Evolutionary conservation across 371 early-diverging fungal genomes (phyloP).

Genomic region (Gilbertella persicaria): DNA sequence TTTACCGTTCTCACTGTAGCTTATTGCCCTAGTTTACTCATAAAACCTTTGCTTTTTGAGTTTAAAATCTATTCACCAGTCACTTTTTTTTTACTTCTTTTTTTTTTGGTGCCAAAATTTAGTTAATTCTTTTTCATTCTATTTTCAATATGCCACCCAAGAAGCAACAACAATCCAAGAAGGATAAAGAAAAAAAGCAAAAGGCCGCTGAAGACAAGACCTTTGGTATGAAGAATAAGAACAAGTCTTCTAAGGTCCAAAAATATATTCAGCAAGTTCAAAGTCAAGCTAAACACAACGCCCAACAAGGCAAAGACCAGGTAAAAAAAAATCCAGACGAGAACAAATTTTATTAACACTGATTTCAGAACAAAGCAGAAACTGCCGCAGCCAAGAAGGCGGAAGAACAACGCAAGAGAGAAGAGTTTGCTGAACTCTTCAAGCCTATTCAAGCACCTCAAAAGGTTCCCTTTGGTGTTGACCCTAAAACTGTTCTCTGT

Average conservation of each 20-base stretch:
- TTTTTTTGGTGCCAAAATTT: too few species aligned
- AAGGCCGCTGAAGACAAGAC: conserved; percentile 96
- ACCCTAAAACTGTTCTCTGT: conserved; percentile 98
- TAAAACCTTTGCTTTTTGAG: too few species aligned
- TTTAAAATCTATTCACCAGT: too few species aligned
- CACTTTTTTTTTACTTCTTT: too few species aligned
- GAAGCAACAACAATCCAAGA: conserved; percentile 58
- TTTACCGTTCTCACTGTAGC: too few species aligned
- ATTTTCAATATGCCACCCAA: conserved; percentile 81
- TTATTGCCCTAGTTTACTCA: too few species aligned
- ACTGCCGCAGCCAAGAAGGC: conserved; percentile 45
- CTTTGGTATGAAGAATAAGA: conserved; percentile 98
- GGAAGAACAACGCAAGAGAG: conserved; percentile 44
- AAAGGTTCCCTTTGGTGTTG: conserved; percentile 98
- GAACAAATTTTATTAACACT: background rate
- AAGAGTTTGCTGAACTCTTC: conserved; percentile 81
- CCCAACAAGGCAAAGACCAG: conserved; percentile 4
- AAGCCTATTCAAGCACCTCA: conserved; percentile 86
- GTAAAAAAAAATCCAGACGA: background rate
- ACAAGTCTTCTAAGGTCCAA: conserved; percentile 85
- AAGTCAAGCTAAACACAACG: conserved; percentile 74
- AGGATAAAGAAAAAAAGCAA: conserved; percentile 70
- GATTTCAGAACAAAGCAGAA: conserved; percentile 27
- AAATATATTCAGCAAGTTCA: conserved; percentile 92
- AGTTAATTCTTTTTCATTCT: too few species aligned